Evolutionary conservation across 2,329 filamentous ascomycete species (phyloP).

Genomic region (Davidsoniella neocaledoniae): DNA sequence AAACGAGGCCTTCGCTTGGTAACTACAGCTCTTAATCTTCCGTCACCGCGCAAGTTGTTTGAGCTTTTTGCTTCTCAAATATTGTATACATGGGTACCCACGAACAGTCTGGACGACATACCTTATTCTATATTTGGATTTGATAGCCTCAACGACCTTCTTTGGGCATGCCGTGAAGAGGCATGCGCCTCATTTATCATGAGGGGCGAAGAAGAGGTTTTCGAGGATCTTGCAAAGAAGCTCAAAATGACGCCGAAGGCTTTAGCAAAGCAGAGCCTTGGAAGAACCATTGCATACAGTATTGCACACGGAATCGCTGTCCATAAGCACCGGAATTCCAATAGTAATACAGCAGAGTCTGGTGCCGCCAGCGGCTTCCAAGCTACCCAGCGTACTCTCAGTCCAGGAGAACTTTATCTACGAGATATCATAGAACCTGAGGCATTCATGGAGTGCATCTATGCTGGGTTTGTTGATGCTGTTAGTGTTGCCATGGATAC

Average conservation of each 20-base stretch:
- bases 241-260: conserved; percentile 37
- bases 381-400: background rate
- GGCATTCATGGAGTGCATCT: conserved; percentile 43
- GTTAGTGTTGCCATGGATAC: conserved; percentile 59
- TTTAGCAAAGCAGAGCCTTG: conserved; percentile 52
- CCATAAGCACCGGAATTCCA: conserved; percentile 5
- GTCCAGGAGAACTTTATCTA: conserved; percentile 12
- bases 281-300: conserved; percentile 66
- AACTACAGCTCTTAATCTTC: conserved; percentile 45
- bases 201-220: conserved; percentile 52
- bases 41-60: conserved; percentile 56
- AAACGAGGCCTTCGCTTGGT: conserved; percentile 52
- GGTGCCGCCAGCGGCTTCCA: background rate
- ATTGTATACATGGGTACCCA: conserved; percentile 75
- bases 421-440: conserved; percentile 48
- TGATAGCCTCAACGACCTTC: conserved; percentile 45
- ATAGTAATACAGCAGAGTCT: background rate
- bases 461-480: conserved; percentile 58
- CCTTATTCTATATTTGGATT: conserved; percentile 82
- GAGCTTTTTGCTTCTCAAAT: conserved; percentile 74
- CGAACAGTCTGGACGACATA: conserved; percentile 48
- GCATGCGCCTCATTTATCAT: conserved; percentile 67
- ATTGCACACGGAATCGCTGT: conserved; percentile 41
- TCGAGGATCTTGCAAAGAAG: conserved; percentile 40
- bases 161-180: conserved; percentile 58